Evolutionary conservation across 2,329 filamentous ascomycete species (phyloP), one percentile per base, ranked within the genome.

Genomic region (Scopulariopsis brevicaulis): DNA sequence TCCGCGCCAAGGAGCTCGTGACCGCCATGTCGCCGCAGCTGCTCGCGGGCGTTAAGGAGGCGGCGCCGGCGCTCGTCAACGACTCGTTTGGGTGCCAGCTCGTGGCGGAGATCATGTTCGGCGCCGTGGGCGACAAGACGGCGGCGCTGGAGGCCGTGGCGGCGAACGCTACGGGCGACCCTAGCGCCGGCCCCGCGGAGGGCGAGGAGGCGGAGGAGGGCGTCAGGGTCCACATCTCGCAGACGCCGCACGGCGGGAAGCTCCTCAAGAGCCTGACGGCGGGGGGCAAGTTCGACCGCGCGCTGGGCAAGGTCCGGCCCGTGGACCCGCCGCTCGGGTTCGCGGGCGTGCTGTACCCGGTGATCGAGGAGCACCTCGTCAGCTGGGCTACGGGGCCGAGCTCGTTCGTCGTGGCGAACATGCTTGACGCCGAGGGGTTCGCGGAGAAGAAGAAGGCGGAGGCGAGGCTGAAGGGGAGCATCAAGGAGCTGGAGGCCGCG

Each of bases 181-280:
- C 82, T 5, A 75, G 66, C 48, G 69, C 71, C 25, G 66, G 67
- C 43, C 65, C 67, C n/a, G 66, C 68, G 3, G 74, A 75, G 53
- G 74, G 76, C 10, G 74, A 75, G 25, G 70, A 72, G 25, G 64
- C 62, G 4, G 68, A 70, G 32, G 34, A 70, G 32, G 34, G 15
- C 22, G 54, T 34, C 35, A 60, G 71, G 15, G 65, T 71, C 18
- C 86, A 90, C 67, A 77, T 87, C 58, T 81, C 84, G 28, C 76
- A 81, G 65, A 79, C 81, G 43, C 68, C 83, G 0, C 79, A 78
- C 64, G 87, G 84, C 48, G 90, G 89, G 18, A 86, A 90, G 60
- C 87, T 96, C 85, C 80, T 97, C 65, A 96, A 96, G 75, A 87
- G 87, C 0, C 81, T 99, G 8, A 91, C 96, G 25, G 86, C 90